phyloP scores from a whole-genome alignment of 1,284 basidiomycete genomes.

The Puccinia triticina region DNA sequence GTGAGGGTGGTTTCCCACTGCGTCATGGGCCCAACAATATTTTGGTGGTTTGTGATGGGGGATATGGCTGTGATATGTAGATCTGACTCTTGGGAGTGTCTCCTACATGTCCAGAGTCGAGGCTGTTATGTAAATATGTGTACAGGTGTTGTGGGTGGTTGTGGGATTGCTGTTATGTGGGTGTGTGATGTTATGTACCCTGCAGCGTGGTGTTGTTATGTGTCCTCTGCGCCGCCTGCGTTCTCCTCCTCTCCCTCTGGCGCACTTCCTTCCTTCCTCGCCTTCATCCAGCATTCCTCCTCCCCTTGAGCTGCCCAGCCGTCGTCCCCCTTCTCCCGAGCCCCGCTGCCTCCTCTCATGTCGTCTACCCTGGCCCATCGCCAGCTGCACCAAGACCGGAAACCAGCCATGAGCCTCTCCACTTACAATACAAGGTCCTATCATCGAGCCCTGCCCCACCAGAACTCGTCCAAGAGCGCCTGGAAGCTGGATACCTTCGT shows the following conservation, averaged over 20 bases:
- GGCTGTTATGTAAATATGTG: neutral
- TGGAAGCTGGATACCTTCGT: constrained; percentile 51
- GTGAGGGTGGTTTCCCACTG: too few species aligned
- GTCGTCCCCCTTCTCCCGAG: neutral
- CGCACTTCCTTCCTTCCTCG: neutral
- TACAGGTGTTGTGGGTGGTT: neutral
- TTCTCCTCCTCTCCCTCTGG: neutral
- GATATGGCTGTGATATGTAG: too few species aligned
- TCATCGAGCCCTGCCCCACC: constrained; percentile 26
- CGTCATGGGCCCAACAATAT: too few species aligned
- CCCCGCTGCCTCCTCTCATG: neutral
- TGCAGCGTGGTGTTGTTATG: neutral
- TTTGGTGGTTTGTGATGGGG: too few species aligned
- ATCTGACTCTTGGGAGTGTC: too few species aligned
- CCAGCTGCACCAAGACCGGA: constrained; percentile 27
- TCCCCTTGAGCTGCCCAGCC: neutral
- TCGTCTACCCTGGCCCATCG: constrained; percentile 46
- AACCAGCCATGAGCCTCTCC: constrained; percentile 35
- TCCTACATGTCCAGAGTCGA: too few species aligned
- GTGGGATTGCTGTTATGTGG: neutral
- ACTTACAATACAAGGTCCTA: constrained; percentile 29
- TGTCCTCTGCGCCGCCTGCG: neutral
- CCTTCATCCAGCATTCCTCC: neutral
- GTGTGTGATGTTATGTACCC: neutral
- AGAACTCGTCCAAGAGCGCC: constrained; percentile 18